Conservation (phyloP, 1,284 basidiomycete species). For the Cryptococcus sp. region DNA sequence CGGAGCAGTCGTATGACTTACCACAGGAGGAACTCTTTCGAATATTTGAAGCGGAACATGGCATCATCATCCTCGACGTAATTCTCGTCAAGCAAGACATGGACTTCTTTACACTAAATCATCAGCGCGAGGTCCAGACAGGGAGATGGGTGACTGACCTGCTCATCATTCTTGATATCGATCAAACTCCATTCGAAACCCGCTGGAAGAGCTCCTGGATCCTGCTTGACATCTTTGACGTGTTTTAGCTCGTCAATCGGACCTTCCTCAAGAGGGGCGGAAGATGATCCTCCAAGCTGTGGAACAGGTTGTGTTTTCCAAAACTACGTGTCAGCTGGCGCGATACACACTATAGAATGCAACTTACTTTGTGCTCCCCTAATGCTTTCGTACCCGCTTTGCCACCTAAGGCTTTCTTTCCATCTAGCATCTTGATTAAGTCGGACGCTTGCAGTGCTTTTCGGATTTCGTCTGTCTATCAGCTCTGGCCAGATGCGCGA, state of each 20-base stretch:
- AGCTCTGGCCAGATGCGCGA: not conserved
- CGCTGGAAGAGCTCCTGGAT: slow-evolving; percentile 80
- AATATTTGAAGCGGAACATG: slow-evolving; percentile 93
- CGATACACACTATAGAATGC: not conserved
- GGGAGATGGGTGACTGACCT: slow-evolving; percentile 59
- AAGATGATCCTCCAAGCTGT: slow-evolving; percentile 50
- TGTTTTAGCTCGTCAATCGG: slow-evolving; percentile 81
- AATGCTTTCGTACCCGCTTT: slow-evolving; percentile 64
- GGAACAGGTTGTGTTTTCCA: slow-evolving; percentile 96
- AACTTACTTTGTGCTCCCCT: slow-evolving; percentile 75
- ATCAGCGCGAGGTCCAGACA: not conserved
- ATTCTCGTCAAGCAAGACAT: slow-evolving; percentile 84
- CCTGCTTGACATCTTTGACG: slow-evolving; percentile 73
- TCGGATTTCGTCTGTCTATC: slow-evolving; percentile 37
- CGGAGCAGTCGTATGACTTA: slow-evolving; percentile 42
- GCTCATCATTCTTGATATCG: slow-evolving; percentile 70
- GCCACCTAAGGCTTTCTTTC: slow-evolving; percentile 41
- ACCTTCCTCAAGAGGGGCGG: slow-evolving; percentile 67
- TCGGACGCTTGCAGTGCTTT: slow-evolving; percentile 47
- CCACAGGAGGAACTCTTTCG: slow-evolving; percentile 92
- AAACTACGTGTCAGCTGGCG: slow-evolving; percentile 56
- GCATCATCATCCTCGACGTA: slow-evolving; percentile 98
- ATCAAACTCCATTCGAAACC: slow-evolving; percentile 90
- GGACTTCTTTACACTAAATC: slow-evolving; percentile 78
- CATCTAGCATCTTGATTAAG: slow-evolving; percentile 48